Evolutionary conservation across 768 basidiomycete genomes (phyloP).

Genomic region (Xerocomellus amylosporus): DNA sequence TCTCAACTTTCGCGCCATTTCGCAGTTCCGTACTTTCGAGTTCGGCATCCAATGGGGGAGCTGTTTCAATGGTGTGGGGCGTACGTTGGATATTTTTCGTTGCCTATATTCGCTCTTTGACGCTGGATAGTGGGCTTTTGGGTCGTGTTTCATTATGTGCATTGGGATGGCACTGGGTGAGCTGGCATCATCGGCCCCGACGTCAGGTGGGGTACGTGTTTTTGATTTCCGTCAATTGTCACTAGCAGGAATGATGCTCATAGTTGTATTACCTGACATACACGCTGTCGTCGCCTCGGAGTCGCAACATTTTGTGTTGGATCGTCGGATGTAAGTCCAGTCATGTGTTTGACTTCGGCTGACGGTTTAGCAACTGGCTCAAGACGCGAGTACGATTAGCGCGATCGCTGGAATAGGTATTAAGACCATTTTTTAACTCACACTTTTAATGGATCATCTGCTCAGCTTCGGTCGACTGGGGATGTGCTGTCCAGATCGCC

Average conservation of each 20-base stretch:
- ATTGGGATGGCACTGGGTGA: slow-evolving; percentile 39
- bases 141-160: slow-evolving; percentile 34
- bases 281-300: slow-evolving; percentile 49
- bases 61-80: slow-evolving; percentile 43
- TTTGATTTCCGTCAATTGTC: background rate
- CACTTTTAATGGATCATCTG: slow-evolving; percentile 3
- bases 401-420: slow-evolving; percentile 39
- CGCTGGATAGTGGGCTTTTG: slow-evolving; percentile 33
- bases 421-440: background rate
- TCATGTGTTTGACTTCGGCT: background rate
- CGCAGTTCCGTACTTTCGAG: slow-evolving; percentile 41
- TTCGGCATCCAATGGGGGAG: slow-evolving; percentile 47
- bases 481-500: slow-evolving; percentile 57
- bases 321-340: slow-evolving; percentile 56
- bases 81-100: slow-evolving; percentile 17
- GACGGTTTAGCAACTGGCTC: background rate
- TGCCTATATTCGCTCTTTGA: background rate
- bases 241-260: background rate
- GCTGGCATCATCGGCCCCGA: slow-evolving; percentile 38
- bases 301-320: slow-evolving; percentile 59
- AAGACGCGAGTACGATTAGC: slow-evolving; percentile 51
- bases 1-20: background rate
- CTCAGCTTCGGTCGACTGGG: slow-evolving; percentile 61
- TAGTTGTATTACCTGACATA: slow-evolving; percentile 68
- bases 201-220: slow-evolving; percentile 35